Conservation (phyloP, 345 rosid species). For the Mangifera indica region DNA sequence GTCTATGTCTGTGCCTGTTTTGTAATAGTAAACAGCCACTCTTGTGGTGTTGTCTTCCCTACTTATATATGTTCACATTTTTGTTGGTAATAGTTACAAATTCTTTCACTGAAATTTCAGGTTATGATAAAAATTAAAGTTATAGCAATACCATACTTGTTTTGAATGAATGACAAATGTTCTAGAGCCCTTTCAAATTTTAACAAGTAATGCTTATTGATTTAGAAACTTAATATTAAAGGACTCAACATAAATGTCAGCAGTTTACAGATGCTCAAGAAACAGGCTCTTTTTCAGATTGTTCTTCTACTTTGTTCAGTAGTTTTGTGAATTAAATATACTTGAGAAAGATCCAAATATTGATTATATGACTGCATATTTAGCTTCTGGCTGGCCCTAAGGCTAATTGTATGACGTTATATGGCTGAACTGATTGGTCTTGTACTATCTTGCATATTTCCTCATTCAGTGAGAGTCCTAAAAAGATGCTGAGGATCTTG, state of each 20-base stretch:
- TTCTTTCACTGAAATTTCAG: constrained; percentile 55
- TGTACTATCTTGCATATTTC: neutral
- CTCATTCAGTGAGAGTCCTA: neutral
- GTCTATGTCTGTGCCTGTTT: constrained; percentile 69
- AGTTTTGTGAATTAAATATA: neutral
- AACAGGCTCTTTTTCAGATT: neutral
- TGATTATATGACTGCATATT: no score
- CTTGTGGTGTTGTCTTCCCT: constrained; percentile 11
- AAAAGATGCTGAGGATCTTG: neutral
- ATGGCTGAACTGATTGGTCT: neutral
- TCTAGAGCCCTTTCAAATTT: constrained; percentile 10
- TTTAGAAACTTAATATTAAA: constrained; percentile 6
- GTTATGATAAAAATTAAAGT: constrained; percentile 24
- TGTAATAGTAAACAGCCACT: constrained; percentile 37
- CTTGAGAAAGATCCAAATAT: no score
- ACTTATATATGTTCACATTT: constrained; percentile 21
- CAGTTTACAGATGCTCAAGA: neutral
- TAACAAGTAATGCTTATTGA: constrained; percentile 13
- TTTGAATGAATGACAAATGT: constrained; percentile 19
- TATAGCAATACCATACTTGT: constrained; percentile 21
- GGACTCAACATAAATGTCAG: neutral
- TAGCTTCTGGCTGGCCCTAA: neutral
- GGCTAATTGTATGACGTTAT: neutral
- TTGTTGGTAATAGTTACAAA: constrained; percentile 37
- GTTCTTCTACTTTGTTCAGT: neutral